Conservation (phyloP, 176 grass and related monocot genomes). For the Urochloa ruziziensis region DNA sequence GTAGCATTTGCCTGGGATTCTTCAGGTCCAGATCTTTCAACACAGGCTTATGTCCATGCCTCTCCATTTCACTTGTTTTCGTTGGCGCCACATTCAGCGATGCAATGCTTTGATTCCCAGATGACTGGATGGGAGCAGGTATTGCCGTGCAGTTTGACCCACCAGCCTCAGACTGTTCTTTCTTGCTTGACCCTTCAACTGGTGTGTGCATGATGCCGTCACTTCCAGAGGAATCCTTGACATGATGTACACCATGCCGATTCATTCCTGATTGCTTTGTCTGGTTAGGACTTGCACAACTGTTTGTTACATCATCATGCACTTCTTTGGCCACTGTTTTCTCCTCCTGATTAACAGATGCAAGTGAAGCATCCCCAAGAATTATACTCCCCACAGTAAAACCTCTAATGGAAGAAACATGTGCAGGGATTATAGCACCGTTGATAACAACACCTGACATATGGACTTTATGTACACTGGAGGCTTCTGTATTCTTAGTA, state of each 20-base stretch:
- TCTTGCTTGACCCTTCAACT: conserved; percentile 44
- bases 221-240: conserved; percentile 24
- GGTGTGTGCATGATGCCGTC: conserved; percentile 47
- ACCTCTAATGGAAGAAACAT: conserved; percentile 28
- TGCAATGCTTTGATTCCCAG: conserved; percentile 27
- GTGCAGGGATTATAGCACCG: conserved; percentile 23
- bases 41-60: conserved; percentile 49
- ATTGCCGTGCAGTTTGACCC: not conserved
- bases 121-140: conserved; percentile 30
- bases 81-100: conserved; percentile 1
- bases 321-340: conserved; percentile 33
- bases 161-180: conserved; percentile 39
- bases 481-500: conserved; percentile 32
- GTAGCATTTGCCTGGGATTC: conserved; percentile 19
- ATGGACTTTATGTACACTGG: conserved; percentile 18
- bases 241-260: conserved; percentile 25
- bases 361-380: conserved; percentile 19
- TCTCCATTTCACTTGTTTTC: conserved; percentile 54
- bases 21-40: conserved; percentile 38
- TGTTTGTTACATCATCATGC: conserved; percentile 34
- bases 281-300: conserved; percentile 39
- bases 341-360: conserved; percentile 10
- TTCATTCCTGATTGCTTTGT: conserved; percentile 34
- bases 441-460: conserved; percentile 17
- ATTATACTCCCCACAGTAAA: conserved; percentile 41